These are phyloP conservation scores for Fusarium armeniacum DNA, from an alignment of 2,329 filamentous ascomycete genomes.

Conservation along the genomic window DNA sequence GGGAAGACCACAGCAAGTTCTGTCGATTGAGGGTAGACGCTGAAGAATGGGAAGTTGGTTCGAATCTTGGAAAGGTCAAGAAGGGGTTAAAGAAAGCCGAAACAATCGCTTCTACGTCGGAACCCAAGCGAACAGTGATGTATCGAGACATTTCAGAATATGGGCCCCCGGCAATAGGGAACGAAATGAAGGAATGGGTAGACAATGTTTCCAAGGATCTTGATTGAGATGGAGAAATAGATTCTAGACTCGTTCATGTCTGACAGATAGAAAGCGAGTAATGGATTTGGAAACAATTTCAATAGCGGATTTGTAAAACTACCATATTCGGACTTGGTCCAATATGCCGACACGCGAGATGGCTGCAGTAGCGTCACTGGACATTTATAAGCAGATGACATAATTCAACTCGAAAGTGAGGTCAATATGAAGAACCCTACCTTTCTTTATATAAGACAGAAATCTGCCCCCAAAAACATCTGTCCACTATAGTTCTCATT, in stretches of 20 bases:
- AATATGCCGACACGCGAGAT: not conserved
- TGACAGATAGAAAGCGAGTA: too few relatives aligned
- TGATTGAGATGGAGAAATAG: not conserved
- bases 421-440: not conserved
- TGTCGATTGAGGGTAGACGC: not conserved
- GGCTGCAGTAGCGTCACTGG: not conserved
- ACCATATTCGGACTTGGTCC: not conserved
- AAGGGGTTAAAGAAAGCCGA: constrained; percentile 24
- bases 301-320: too few relatives aligned
- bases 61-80: constrained; percentile 10
- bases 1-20: constrained; percentile 39
- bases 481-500: too few relatives aligned
- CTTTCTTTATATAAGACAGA: not conserved
- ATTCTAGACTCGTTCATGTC: too few relatives aligned
- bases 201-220: constrained; percentile 16
- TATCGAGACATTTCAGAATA: constrained; percentile 14
- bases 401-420: constrained; percentile 25
- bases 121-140: constrained; percentile 8
- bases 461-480: not conserved
- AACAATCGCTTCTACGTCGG: constrained; percentile 4
- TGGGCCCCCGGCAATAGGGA: too few relatives aligned
- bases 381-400: constrained; percentile 45
- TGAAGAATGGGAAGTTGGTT: constrained; percentile 25
- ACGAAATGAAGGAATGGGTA: constrained; percentile 10
- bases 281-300: too few relatives aligned